Conservation (phyloP, 805 yeast species). For the Schizosaccharomyces japonicus region DNA sequence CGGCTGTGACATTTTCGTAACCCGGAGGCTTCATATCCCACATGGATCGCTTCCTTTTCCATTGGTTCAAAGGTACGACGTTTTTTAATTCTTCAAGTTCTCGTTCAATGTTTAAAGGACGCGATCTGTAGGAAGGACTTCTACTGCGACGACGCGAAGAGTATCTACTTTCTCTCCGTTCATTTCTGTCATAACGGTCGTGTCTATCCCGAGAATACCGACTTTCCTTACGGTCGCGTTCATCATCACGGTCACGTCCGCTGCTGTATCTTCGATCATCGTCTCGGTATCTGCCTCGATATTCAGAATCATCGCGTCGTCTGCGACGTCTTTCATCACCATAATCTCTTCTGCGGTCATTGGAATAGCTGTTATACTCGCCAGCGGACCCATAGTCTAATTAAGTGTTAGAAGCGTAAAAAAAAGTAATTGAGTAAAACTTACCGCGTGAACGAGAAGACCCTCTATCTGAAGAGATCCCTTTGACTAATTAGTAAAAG, state of each 20-base stretch:
- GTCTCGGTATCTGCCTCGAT: background rate
- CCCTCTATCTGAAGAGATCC: no score
- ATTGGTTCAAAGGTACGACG: slow-evolving; percentile 26
- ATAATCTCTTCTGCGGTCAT: no score
- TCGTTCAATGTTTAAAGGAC: slow-evolving; percentile 13
- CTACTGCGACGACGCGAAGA: slow-evolving; percentile 7
- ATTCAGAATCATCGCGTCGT: background rate
- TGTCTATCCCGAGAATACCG: slow-evolving; percentile 6
- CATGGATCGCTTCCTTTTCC: slow-evolving; percentile 26
- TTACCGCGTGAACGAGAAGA: no score
- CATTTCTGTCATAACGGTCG: slow-evolving; percentile 6
- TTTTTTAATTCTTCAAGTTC: slow-evolving; percentile 13
- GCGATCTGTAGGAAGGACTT: slow-evolving; percentile 7
- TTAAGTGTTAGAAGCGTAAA: no score
- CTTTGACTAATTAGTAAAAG: no score
- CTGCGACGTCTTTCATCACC: slow-evolving; percentile 1
- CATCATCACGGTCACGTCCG: slow-evolving; percentile 11
- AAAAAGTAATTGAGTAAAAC: no score
- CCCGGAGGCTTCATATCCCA: slow-evolving; percentile 61
- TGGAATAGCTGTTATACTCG: no score
- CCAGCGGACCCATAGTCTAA: no score
- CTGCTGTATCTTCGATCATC: slow-evolving; percentile 8
- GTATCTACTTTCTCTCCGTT: slow-evolving; percentile 3
- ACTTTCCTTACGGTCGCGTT: slow-evolving; percentile 6
- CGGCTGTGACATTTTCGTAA: slow-evolving; percentile 49